Evolutionary conservation across 148 eudicot genomes (phyloP).

Genomic region (Nyssa sinensis): DNA sequence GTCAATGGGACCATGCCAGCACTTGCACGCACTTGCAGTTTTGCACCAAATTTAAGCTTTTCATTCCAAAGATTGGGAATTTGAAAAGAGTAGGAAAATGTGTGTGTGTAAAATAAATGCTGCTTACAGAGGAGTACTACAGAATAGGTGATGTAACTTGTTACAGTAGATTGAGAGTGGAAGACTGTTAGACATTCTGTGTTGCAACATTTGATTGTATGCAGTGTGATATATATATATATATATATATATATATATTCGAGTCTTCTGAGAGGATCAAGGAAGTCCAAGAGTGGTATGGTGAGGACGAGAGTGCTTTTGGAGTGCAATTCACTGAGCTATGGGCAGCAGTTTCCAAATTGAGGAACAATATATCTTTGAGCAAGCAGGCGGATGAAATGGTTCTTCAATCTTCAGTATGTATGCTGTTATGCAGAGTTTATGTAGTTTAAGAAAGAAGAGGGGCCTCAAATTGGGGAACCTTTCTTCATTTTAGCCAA

Average conservation of each 20-base stretch:
- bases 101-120: not conserved
- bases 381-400: not conserved
- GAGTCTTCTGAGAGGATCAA: conserved; percentile 53
- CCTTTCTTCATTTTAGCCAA: too few relatives aligned
- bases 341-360: not conserved
- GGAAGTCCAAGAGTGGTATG: conserved; percentile 56
- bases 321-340: conserved; percentile 5
- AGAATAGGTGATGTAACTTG: not conserved
- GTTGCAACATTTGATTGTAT: conserved; percentile 67
- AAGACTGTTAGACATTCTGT: conserved; percentile 22
- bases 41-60: too few relatives aligned
- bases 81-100: too few relatives aligned
- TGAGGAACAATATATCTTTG: not conserved
- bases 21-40: too few relatives aligned
- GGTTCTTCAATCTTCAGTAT: not conserved
- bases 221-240: too few relatives aligned
- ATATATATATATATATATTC: too few relatives aligned
- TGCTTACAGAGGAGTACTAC: not conserved
- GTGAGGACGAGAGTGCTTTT: conserved; percentile 35
- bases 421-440: not conserved
- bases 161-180: conserved; percentile 11
- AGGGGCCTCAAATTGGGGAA: too few relatives aligned
- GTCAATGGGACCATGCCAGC: too few relatives aligned
- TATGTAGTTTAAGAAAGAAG: too few relatives aligned
- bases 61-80: too few relatives aligned